Percentiles rank a stretch among this genome's conserved stretches.
Conservation (phyloP, 2,329 filamentous ascomycete genomes). For the Whalleya microplaca region DNA sequence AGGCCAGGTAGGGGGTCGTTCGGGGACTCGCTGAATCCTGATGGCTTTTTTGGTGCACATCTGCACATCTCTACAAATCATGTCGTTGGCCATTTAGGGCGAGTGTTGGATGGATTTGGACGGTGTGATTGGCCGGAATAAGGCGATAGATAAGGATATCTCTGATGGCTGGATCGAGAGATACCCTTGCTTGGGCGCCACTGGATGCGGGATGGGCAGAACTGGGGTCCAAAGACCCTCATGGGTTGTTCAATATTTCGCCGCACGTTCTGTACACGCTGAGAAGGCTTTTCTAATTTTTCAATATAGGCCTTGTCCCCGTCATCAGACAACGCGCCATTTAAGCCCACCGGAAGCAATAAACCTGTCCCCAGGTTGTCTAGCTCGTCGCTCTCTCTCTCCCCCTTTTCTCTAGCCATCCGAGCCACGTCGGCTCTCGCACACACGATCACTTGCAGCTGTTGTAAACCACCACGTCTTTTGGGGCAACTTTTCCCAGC, state of each 20-base stretch:
- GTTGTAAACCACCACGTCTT: neutral
- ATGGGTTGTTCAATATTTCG: slow-evolving; percentile 10
- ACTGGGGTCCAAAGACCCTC: slow-evolving; percentile 19
- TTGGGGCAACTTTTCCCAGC: neutral
- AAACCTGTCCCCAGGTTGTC: neutral
- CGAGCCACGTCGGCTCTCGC: neutral
- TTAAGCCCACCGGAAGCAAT: neutral
- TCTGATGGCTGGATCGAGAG: slow-evolving; percentile 20
- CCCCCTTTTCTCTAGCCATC: neutral
- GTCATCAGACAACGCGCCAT: neutral
- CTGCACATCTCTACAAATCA: slow-evolving; percentile 20
- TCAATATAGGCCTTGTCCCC: slow-evolving; percentile 6
- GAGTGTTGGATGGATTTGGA: slow-evolving; percentile 13
- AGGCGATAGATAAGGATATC: slow-evolving; percentile 28
- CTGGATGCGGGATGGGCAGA: slow-evolving; percentile 22
- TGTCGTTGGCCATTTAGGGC: slow-evolving; percentile 23
- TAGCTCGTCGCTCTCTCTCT: neutral
- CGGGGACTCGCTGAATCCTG: slow-evolving; percentile 13
- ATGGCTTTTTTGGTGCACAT: slow-evolving; percentile 18
- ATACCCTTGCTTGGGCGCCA: slow-evolving; percentile 18
- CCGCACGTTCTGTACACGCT: slow-evolving; percentile 19
- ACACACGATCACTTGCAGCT: neutral
- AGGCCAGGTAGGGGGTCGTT: slow-evolving; percentile 20
- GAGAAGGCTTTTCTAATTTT: no score
- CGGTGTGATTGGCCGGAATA: slow-evolving; percentile 19